Conservation (phyloP, 306 rosid species). For the Dalbergia oliveri region DNA sequence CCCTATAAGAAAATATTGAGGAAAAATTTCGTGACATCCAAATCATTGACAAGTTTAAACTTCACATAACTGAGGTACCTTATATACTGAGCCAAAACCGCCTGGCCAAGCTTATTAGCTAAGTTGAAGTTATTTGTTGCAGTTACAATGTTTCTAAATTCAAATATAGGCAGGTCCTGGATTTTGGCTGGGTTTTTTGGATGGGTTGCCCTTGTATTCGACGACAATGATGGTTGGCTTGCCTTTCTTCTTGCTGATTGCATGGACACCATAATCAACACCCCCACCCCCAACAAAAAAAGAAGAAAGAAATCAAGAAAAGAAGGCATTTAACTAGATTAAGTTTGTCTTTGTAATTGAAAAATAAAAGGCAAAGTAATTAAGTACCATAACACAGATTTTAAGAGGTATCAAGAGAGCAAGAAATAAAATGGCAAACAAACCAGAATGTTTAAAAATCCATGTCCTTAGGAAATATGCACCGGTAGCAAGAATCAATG, state of each 20-base stretch:
- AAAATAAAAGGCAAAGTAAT: neutral
- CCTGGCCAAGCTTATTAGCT: conserved; percentile 51
- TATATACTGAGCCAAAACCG: conserved; percentile 50
- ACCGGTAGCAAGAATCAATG: neutral
- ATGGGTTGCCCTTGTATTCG: neutral
- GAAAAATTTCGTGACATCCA: neutral
- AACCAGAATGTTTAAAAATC: conserved; percentile 22
- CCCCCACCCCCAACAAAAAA: neutral
- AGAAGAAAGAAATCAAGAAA: neutral
- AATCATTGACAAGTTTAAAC: neutral
- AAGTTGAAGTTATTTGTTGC: conserved; percentile 47
- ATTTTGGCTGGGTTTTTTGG: neutral
- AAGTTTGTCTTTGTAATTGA: too few species aligned
- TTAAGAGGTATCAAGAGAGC: neutral
- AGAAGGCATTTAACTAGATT: neutral
- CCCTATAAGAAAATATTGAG: conserved; percentile 22
- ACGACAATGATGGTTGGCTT: too few species aligned
- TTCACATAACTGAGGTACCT: conserved; percentile 27
- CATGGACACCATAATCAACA: neutral
- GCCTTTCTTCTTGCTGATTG: neutral
- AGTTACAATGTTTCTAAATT: conserved; percentile 27
- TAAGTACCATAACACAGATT: neutral
- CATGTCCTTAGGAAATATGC: conserved; percentile 35
- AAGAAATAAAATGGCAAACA: neutral
- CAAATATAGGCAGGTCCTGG: conserved; percentile 44